A percentile compares a stretch with the other conserved stretches of the same genome.
Conservation (phyloP, 2,329 filamentous ascomycete genomes). For the Hypoxylon rubiginosum region DNA sequence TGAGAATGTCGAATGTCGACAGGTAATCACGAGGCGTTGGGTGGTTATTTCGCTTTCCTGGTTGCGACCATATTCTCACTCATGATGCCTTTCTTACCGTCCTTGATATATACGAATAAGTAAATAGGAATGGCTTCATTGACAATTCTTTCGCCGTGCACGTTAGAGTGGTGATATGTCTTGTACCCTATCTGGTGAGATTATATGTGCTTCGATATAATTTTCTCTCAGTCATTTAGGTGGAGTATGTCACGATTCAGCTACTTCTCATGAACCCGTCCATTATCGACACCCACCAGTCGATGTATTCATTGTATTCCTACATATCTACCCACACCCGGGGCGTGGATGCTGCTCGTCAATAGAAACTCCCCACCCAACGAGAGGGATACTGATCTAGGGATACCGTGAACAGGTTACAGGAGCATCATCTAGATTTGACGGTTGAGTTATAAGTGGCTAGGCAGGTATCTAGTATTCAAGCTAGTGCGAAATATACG, state of each 20-base stretch:
- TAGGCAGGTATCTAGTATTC: no score
- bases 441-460: no score
- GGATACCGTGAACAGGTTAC: no score
- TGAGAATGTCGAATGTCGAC: constrained; percentile 4
- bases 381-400: no score
- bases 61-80: constrained; percentile 2
- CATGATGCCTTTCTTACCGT: constrained; percentile 19
- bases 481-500: no score
- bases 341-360: no score
- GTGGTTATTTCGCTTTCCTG: constrained; percentile 8
- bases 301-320: no score
- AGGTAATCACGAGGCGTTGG: constrained; percentile 30
- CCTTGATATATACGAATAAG: constrained; percentile 17
- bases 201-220: not conserved
- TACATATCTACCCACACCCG: no score
- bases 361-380: no score
- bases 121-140: constrained; percentile 15
- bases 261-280: not conserved
- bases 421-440: no score
- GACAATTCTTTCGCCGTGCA: not conserved
- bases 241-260: not conserved
- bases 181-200: not conserved
- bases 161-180: not conserved
- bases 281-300: no score
- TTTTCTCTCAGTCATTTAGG: not conserved